Percentiles rank a stretch among this genome's conserved stretches.
Evolutionary conservation across 805 yeast species (phyloP).

Genomic region (Brettanomyces anomalus): DNA sequence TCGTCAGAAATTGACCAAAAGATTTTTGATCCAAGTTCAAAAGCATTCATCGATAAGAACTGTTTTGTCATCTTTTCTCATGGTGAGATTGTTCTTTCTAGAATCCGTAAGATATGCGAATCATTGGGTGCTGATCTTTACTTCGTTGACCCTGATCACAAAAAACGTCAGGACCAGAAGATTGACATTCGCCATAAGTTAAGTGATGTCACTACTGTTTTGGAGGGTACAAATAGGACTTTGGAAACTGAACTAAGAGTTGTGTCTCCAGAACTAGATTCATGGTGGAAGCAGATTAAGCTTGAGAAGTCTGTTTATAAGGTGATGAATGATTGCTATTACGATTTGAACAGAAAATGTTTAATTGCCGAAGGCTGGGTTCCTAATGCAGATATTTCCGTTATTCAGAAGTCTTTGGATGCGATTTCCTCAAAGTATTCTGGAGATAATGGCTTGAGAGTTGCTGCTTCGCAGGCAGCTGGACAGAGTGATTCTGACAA

Average conservation of each 20-base stretch:
- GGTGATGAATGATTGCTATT: slow-evolving; percentile 56
- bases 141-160: slow-evolving; percentile 40
- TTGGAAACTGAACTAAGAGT: slow-evolving; percentile 59
- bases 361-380: slow-evolving; percentile 72
- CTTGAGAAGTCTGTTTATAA: slow-evolving; percentile 52
- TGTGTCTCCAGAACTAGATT: slow-evolving; percentile 48
- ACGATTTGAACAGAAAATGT: slow-evolving; percentile 57
- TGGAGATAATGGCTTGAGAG: not conserved
- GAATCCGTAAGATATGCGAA: slow-evolving; percentile 78
- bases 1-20: slow-evolving; percentile 64
- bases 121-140: slow-evolving; percentile 80
- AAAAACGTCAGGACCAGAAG: slow-evolving; percentile 30
- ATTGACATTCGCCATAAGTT: slow-evolving; percentile 39
- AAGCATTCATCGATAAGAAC: slow-evolving; percentile 56
- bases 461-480: slow-evolving; percentile 4
- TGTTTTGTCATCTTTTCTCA: slow-evolving; percentile 88
- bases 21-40: slow-evolving; percentile 52
- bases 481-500: slow-evolving; percentile 10
- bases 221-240: slow-evolving; percentile 41
- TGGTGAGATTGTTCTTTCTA: slow-evolving; percentile 63
- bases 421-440: slow-evolving; percentile 26
- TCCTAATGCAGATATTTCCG: slow-evolving; percentile 43
- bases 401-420: slow-evolving; percentile 36
- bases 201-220: slow-evolving; percentile 41
- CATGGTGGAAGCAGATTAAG: slow-evolving; percentile 46